phyloP scores from a whole-genome alignment of 805 yeast genomes.

The Babjeviella inositovora region DNA sequence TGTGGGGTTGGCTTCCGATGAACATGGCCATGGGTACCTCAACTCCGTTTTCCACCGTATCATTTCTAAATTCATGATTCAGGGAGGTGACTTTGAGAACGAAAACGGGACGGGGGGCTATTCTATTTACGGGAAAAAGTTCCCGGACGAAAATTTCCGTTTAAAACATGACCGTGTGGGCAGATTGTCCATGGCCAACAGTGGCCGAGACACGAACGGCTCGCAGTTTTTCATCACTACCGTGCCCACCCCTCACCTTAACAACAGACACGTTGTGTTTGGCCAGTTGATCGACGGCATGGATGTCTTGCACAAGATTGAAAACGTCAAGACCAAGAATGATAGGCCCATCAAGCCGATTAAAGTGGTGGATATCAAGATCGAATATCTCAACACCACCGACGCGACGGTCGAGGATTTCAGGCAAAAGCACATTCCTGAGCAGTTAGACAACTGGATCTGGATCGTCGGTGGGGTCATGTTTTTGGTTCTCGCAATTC shows the following conservation, averaged over 20 bases:
- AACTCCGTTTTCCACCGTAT: slow-evolving; percentile 61
- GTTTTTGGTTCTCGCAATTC: too few species aligned
- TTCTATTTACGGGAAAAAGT: slow-evolving; percentile 60
- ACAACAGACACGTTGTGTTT: slow-evolving; percentile 58
- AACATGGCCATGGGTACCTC: slow-evolving; percentile 24
- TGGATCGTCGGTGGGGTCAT: slow-evolving; percentile 1
- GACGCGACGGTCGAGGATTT: neutral
- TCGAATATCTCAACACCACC: neutral
- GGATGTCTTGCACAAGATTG: slow-evolving; percentile 45
- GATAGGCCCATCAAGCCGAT: slow-evolving; percentile 28
- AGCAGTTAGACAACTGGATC: neutral
- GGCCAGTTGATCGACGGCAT: slow-evolving; percentile 63
- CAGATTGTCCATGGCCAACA: slow-evolving; percentile 32
- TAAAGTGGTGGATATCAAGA: slow-evolving; percentile 11
- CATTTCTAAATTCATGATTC: slow-evolving; percentile 61
- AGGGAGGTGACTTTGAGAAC: slow-evolving; percentile 75
- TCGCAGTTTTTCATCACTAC: slow-evolving; percentile 61
- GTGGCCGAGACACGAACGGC: slow-evolving; percentile 41
- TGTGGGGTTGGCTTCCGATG: too few species aligned
- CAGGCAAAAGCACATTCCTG: neutral
- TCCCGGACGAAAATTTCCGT: slow-evolving; percentile 58
- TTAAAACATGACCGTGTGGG: slow-evolving; percentile 29
- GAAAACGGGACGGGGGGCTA: slow-evolving; percentile 60
- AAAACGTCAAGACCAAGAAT: slow-evolving; percentile 26
- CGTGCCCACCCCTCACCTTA: slow-evolving; percentile 25